Percentiles rank a stretch among this genome's conserved stretches.
Evolutionary conservation across 768 basidiomycete genomes (phyloP).

Genomic region (Rhizopogon vesiculosus): DNA sequence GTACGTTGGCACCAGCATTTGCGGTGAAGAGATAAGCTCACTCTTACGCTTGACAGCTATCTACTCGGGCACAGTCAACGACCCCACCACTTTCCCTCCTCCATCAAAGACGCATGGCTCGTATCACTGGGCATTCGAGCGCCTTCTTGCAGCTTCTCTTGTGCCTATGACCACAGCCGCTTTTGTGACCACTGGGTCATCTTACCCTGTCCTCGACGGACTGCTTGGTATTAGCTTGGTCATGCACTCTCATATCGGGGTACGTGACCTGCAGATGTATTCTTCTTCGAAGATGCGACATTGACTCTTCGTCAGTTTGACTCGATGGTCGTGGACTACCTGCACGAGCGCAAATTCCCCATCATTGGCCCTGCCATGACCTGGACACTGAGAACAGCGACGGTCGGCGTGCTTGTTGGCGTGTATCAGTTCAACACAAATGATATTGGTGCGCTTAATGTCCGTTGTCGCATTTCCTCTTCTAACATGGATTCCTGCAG

Average conservation of each 20-base stretch:
- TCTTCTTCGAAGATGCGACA: neutral
- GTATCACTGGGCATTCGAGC: constrained; percentile 92
- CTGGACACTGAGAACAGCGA: constrained; percentile 78
- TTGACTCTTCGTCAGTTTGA: constrained; percentile 56
- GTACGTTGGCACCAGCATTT: neutral
- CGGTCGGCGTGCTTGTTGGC: constrained; percentile 80
- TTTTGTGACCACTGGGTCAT: constrained; percentile 69
- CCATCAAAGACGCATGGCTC: constrained; percentile 83
- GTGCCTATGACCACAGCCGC: constrained; percentile 87
- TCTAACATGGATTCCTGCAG: constrained; percentile 30
- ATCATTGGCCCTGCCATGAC: constrained; percentile 56
- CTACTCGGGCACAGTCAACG: constrained; percentile 90
- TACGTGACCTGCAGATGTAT: constrained; percentile 31
- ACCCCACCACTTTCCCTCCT: constrained; percentile 85
- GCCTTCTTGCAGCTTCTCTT: constrained; percentile 80
- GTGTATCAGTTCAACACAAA: constrained; percentile 99
- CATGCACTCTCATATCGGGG: constrained; percentile 95
- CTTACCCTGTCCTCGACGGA: constrained; percentile 86
- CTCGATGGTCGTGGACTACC: constrained; percentile 75
- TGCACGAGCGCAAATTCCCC: constrained; percentile 94
- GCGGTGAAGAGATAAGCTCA: neutral
- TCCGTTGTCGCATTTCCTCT: neutral
- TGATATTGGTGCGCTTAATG: constrained; percentile 74
- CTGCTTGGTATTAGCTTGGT: constrained; percentile 83
- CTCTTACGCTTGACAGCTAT: constrained; percentile 47